A percentile compares a stretch with the other conserved stretches of the same genome.
phyloP scores from a whole-genome alignment of 768 basidiomycete genomes.

The Gymnopilus dilepis region DNA sequence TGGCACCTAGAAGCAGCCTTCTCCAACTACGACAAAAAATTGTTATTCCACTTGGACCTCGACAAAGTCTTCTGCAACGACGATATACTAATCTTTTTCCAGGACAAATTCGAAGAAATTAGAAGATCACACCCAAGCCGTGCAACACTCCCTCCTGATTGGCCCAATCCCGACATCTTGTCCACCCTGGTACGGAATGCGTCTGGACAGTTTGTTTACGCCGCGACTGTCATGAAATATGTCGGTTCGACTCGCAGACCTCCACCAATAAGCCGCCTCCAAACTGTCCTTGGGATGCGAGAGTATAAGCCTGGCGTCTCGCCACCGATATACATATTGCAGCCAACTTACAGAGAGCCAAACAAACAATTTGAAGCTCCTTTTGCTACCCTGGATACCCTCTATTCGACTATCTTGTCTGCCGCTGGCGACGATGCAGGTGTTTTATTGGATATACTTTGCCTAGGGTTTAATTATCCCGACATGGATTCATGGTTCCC shows the following conservation, averaged over 20 bases:
- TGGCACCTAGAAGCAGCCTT: constrained; percentile 8
- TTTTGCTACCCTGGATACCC: not conserved
- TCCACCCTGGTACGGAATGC: not conserved
- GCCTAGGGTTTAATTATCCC: too few relatives aligned
- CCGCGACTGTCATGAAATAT: not conserved
- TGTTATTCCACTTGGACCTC: constrained; percentile 4
- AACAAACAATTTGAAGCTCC: too few relatives aligned
- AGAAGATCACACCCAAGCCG: constrained; percentile 10
- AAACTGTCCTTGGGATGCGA: not conserved
- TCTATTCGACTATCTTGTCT: not conserved
- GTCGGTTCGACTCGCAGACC: not conserved
- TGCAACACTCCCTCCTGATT: not conserved
- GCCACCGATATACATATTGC: too few relatives aligned
- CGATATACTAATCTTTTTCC: constrained; percentile 16
- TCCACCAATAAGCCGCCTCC: not conserved
- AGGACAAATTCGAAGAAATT: constrained; percentile 12
- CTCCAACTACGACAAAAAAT: not conserved
- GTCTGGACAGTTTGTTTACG: constrained; percentile 1
- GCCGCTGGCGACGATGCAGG: not conserved
- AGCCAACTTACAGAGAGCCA: not conserved
- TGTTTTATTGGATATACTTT: not conserved
- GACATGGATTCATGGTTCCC: not conserved
- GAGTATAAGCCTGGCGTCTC: too few relatives aligned
- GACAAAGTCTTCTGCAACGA: constrained; percentile 15
- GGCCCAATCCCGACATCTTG: constrained; percentile 1